These are phyloP conservation scores for Colletotrichum tofieldiae DNA, from an alignment of 2,329 filamentous ascomycete genomes.

Conservation along the genomic window DNA sequence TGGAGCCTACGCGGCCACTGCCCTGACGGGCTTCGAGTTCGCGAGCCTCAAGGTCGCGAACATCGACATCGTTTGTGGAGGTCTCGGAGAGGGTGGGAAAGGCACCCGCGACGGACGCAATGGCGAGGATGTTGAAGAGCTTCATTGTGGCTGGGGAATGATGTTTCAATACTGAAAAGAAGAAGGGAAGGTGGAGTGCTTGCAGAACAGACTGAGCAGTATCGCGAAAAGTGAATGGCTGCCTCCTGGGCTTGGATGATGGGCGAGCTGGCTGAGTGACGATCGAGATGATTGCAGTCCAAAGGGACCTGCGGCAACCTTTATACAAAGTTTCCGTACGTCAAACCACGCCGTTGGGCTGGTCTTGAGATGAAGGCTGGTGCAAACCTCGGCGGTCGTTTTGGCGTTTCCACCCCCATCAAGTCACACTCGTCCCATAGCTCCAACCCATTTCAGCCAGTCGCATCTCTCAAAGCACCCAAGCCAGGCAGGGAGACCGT, in stretches of 20 bases:
- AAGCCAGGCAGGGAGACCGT: not conserved
- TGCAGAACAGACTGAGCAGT: constrained; percentile 18
- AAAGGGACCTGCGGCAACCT: constrained; percentile 19
- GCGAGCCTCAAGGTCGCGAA: constrained; percentile 16
- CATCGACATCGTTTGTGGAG: constrained; percentile 9
- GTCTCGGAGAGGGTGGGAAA: constrained; percentile 35
- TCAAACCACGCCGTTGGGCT: constrained; percentile 15
- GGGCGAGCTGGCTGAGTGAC: constrained; percentile 7
- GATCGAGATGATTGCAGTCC: constrained; percentile 26
- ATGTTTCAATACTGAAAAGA: not conserved
- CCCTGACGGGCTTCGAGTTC: constrained; percentile 42
- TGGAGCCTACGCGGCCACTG: constrained; percentile 40
- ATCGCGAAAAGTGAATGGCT: constrained; percentile 30
- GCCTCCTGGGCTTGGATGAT: constrained; percentile 39
- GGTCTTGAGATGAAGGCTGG: constrained; percentile 27
- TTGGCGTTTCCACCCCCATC: constrained; percentile 15
- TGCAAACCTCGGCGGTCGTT: constrained; percentile 21
- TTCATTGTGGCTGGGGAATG: constrained; percentile 40
- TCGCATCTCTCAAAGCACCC: constrained; percentile 26
- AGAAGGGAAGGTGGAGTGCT: not conserved
- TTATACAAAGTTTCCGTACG: constrained; percentile 33
- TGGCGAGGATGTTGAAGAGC: constrained; percentile 33
- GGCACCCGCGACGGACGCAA: constrained; percentile 42
- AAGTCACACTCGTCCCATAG: constrained; percentile 18
- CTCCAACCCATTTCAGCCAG: constrained; percentile 19